Percentiles rank a stretch among this genome's conserved stretches.
phyloP scores from a whole-genome alignment of 768 basidiomycete genomes.

The Phlebiopsis gigantea region DNA sequence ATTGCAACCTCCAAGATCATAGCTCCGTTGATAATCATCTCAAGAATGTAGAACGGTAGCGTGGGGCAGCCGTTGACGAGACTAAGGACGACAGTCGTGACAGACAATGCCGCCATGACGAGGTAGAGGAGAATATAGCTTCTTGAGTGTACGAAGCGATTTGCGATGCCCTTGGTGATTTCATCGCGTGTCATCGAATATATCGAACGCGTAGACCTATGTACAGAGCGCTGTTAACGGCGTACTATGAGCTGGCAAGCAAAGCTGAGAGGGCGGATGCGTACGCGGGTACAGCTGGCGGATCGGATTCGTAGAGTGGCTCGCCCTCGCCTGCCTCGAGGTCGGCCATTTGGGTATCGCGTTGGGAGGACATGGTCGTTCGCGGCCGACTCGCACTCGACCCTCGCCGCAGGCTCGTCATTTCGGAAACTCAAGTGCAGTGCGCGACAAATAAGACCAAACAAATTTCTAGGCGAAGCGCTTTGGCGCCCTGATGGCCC shows the following conservation, averaged over 20 bases:
- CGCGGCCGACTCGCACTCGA: neutral
- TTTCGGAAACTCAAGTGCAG: slow-evolving; percentile 4
- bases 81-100: slow-evolving; percentile 82
- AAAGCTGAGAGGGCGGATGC: slow-evolving; percentile 10
- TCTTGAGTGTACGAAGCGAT: slow-evolving; percentile 84
- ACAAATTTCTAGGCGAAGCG: slow-evolving; percentile 14
- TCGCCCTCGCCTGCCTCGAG: slow-evolving; percentile 28
- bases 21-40: slow-evolving; percentile 80
- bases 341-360: slow-evolving; percentile 23
- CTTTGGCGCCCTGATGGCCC: neutral
- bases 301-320: slow-evolving; percentile 19
- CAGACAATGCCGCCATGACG: slow-evolving; percentile 80
- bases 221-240: slow-evolving; percentile 18
- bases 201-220: slow-evolving; percentile 73
- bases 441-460: slow-evolving; percentile 29
- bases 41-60: slow-evolving; percentile 82
- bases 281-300: slow-evolving; percentile 19
- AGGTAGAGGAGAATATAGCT: slow-evolving; percentile 87
- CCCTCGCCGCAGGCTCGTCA: slow-evolving; percentile 7
- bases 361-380: slow-evolving; percentile 21
- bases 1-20: slow-evolving; percentile 95
- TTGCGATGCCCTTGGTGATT: slow-evolving; percentile 80
- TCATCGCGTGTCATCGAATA: slow-evolving; percentile 81
- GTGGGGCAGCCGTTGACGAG: slow-evolving; percentile 82
- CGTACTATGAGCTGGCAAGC: slow-evolving; percentile 16